A percentile compares a stretch with the other conserved stretches of the same genome.
Evolutionary conservation across 2,329 filamentous ascomycete species (phyloP).

Genomic region (Zymoseptoria passerinii): DNA sequence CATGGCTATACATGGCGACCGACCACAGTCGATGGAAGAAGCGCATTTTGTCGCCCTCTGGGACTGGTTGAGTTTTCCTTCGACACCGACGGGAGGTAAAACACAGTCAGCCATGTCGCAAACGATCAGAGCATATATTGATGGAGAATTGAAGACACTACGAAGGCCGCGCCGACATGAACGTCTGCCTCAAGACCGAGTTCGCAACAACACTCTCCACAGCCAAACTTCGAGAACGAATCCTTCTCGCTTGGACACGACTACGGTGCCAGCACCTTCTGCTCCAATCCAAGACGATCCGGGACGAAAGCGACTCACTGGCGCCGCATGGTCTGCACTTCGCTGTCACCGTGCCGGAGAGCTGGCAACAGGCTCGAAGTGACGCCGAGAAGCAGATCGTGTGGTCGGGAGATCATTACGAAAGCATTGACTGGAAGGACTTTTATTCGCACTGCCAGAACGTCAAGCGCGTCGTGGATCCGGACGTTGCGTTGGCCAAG

Average conservation of each 20-base stretch:
- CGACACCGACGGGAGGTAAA: slow-evolving; percentile 33
- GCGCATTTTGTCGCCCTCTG: slow-evolving; percentile 30
- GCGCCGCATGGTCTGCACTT: slow-evolving; percentile 26
- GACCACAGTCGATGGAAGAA: slow-evolving; percentile 11
- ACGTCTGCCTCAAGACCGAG: slow-evolving; percentile 30
- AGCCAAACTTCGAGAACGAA: slow-evolving; percentile 27
- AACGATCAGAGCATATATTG: background rate
- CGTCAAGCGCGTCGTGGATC: slow-evolving; percentile 33
- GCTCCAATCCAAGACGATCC: slow-evolving; percentile 28
- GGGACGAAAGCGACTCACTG: slow-evolving; percentile 5
- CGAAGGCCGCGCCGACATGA: slow-evolving; percentile 41
- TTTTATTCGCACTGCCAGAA: slow-evolving; percentile 39
- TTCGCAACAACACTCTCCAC: slow-evolving; percentile 26
- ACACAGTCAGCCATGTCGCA: background rate
- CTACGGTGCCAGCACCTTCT: slow-evolving; percentile 34
- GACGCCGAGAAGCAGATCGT: slow-evolving; percentile 26
- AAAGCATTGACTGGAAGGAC: slow-evolving; percentile 27
- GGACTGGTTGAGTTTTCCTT: slow-evolving; percentile 40
- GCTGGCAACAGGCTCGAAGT: slow-evolving; percentile 25
- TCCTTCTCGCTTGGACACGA: slow-evolving; percentile 34
- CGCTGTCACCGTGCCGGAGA: slow-evolving; percentile 27
- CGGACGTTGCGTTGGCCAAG: slow-evolving; percentile 31
- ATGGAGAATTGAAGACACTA: slow-evolving; percentile 24
- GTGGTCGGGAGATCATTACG: slow-evolving; percentile 34
- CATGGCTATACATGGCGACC: slow-evolving; percentile 33